These are phyloP conservation scores for Suhomyces wounanorum DNA, from an alignment of 1,139 yeast genomes.

Conservation along the genomic window DNA sequence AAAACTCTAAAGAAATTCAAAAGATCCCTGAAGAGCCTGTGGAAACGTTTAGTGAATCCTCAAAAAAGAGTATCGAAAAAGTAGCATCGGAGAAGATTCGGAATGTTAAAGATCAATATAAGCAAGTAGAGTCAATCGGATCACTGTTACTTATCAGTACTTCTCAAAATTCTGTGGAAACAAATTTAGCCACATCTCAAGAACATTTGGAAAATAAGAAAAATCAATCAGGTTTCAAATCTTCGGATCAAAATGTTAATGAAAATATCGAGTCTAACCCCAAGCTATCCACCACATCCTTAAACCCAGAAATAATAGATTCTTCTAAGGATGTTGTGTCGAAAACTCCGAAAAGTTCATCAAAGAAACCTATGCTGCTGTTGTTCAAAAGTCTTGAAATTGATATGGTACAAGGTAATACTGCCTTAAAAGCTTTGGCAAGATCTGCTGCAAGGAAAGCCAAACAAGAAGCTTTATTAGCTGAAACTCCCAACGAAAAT, in stretches of 20 bases:
- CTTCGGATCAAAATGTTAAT: too few species aligned
- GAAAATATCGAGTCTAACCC: too few species aligned
- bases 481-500: neutral
- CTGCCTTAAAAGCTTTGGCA: slow-evolving; percentile 4
- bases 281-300: neutral
- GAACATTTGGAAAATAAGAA: too few species aligned
- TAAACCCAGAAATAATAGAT: neutral
- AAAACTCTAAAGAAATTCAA: too few species aligned
- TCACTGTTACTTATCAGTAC: neutral
- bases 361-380: neutral
- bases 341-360: neutral
- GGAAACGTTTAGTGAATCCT: too few species aligned
- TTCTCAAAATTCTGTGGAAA: neutral
- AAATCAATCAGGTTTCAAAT: too few species aligned
- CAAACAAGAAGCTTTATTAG: neutral
- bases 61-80: too few species aligned
- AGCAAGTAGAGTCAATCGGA: neutral
- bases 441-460: neutral
- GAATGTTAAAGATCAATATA: neutral
- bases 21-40: too few species aligned
- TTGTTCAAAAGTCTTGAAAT: slow-evolving; percentile 24
- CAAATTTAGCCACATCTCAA: too few species aligned
- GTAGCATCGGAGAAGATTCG: neutral
- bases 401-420: slow-evolving; percentile 24
- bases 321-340: neutral